phyloP scores from a whole-genome alignment of 805 yeast genomes.

The Alloascoidea hylecoeti region DNA sequence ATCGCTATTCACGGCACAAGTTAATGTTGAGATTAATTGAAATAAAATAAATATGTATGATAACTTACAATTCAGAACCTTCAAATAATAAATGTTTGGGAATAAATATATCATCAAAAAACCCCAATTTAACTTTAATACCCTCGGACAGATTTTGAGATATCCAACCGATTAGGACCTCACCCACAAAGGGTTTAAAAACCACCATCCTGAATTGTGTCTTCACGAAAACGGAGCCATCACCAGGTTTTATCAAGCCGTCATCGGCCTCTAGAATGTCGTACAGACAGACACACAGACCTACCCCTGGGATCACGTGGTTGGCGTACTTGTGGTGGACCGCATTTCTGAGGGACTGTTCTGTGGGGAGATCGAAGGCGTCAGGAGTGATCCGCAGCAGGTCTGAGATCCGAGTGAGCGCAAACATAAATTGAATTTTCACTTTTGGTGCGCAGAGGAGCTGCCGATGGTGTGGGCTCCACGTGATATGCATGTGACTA shows the following conservation, averaged over 20 bases:
- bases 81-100: slow-evolving; percentile 79
- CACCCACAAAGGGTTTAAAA: slow-evolving; percentile 93
- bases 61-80: slow-evolving; percentile 37
- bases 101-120: slow-evolving; percentile 85
- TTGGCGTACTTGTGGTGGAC: slow-evolving; percentile 77
- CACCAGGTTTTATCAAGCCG: slow-evolving; percentile 87
- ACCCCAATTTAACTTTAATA: slow-evolving; percentile 68
- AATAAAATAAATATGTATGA: neutral
- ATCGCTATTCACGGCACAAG: slow-evolving; percentile 10
- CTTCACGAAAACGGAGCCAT: slow-evolving; percentile 75
- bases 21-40: neutral
- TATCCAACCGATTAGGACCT: slow-evolving; percentile 85
- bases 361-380: slow-evolving; percentile 58
- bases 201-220: slow-evolving; percentile 59
- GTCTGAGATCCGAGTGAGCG: slow-evolving; percentile 68
- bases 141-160: slow-evolving; percentile 83
- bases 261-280: slow-evolving; percentile 75
- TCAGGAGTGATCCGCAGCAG: slow-evolving; percentile 83
- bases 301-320: slow-evolving; percentile 70
- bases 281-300: slow-evolving; percentile 75
- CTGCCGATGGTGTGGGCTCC: no score
- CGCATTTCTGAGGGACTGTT: slow-evolving; percentile 64
- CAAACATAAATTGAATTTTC: slow-evolving; percentile 83
- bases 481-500: no score
- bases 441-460: slow-evolving; percentile 5